These are phyloP conservation scores for Grosmannia clavigera DNA, from an alignment of 2,329 filamentous ascomycete species.

Conservation along the genomic window DNA sequence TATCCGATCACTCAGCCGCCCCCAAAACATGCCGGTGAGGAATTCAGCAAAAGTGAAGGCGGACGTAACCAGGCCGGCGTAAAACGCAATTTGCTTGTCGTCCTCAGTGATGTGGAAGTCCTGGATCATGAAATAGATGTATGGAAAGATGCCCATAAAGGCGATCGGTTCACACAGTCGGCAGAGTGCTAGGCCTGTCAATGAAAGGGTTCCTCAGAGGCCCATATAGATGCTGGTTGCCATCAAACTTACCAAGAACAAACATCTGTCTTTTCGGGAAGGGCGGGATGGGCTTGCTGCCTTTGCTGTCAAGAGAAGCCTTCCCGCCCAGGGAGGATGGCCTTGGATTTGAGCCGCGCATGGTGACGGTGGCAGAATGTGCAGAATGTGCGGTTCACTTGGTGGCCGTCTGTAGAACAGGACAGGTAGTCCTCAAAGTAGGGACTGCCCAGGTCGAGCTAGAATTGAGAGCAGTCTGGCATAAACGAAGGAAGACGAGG, in stretches of 20 bases:
- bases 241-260: conserved; percentile 21
- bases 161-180: conserved; percentile 97
- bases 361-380: background rate
- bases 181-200: conserved; percentile 54
- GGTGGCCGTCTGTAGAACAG: too few species aligned
- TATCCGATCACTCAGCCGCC: conserved; percentile 77
- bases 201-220: background rate
- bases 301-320: background rate
- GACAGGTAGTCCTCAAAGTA: too few species aligned
- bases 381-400: background rate
- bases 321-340: background rate
- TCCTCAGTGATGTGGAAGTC: conserved; percentile 78
- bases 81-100: conserved; percentile 71
- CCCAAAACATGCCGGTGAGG: conserved; percentile 85
- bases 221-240: background rate
- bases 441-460: background rate
- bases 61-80: conserved; percentile 91
- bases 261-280: conserved; percentile 26
- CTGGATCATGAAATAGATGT: conserved; percentile 95
- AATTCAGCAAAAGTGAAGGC: conserved; percentile 95
- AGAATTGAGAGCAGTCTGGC: background rate
- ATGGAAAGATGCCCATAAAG: conserved; percentile 99
- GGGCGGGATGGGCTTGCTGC: conserved; percentile 16
- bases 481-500: background rate
- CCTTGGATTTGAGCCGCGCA: background rate